These are phyloP conservation scores for Suaeda aralocaspica DNA, from an alignment of 148 eudicot species.

Conservation along the genomic window DNA sequence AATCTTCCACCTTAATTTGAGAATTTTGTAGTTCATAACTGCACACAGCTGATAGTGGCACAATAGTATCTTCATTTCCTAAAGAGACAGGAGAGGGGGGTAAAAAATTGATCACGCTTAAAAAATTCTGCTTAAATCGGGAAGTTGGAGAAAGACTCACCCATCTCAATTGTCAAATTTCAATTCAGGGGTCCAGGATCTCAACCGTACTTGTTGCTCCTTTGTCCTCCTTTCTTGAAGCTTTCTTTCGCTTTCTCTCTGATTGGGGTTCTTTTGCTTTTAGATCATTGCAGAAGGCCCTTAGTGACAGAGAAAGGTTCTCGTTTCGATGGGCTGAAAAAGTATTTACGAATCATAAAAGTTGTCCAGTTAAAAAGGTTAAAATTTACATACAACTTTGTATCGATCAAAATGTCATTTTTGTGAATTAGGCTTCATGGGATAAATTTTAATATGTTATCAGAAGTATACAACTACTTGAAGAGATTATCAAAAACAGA, in stretches of 20 bases:
- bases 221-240: slow-evolving; percentile 59
- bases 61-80: background rate
- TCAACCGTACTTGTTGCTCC: slow-evolving; percentile 40
- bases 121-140: background rate
- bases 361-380: background rate
- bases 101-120: background rate
- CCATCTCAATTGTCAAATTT: background rate
- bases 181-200: slow-evolving; percentile 40
- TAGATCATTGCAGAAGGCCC: slow-evolving; percentile 63
- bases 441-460: background rate
- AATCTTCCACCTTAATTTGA: too few species aligned
- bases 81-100: background rate
- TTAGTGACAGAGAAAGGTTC: slow-evolving; percentile 50
- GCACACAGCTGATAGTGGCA: too few species aligned
- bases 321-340: slow-evolving; percentile 79
- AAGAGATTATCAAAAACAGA: background rate
- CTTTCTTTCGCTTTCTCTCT: slow-evolving; percentile 74
- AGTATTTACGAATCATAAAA: background rate
- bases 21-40: too few species aligned
- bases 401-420: background rate
- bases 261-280: slow-evolving; percentile 88
- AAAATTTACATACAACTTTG: background rate
- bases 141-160: slow-evolving; percentile 5
- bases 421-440: background rate
- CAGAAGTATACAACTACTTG: background rate